These are phyloP conservation scores for Pythium graminicola DNA, from an alignment of 352 stramenopile species.

Conservation along the genomic window DNA sequence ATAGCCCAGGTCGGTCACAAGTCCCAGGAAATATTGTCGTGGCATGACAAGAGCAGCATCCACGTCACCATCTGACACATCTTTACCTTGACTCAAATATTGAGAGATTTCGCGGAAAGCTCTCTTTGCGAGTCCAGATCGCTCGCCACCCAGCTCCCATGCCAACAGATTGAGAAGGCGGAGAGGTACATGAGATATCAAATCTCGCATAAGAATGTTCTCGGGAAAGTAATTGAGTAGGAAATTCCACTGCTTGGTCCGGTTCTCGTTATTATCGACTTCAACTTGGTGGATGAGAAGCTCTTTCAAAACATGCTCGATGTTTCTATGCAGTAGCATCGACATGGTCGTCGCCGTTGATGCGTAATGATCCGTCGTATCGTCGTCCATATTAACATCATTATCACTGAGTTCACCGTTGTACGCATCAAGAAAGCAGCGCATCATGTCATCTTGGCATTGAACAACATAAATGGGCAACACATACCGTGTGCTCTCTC, in stretches of 20 bases:
- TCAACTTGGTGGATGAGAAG: slow-evolving; percentile 35
- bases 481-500: slow-evolving; percentile 28
- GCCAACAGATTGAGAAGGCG: slow-evolving; percentile 30
- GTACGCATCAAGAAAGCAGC: slow-evolving; percentile 21
- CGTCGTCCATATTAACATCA: slow-evolving; percentile 25
- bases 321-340: slow-evolving; percentile 25
- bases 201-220: slow-evolving; percentile 30
- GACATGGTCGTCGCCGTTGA: slow-evolving; percentile 15
- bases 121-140: slow-evolving; percentile 22
- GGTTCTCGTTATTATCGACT: slow-evolving; percentile 25
- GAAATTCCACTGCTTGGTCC: slow-evolving; percentile 34
- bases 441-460: slow-evolving; percentile 25
- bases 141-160: slow-evolving; percentile 33
- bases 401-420: slow-evolving; percentile 14
- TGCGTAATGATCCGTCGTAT: slow-evolving; percentile 11
- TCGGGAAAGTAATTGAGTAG: slow-evolving; percentile 31
- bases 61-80: slow-evolving; percentile 10
- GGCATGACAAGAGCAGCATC: slow-evolving; percentile 44
- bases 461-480: slow-evolving; percentile 29
- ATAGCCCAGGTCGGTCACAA: slow-evolving; percentile 78
- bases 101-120: slow-evolving; percentile 33
- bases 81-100: slow-evolving; percentile 27
- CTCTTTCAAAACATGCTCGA: slow-evolving; percentile 30
- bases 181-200: slow-evolving; percentile 27
- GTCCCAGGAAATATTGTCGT: slow-evolving; percentile 66